Percentiles rank a stretch among this genome's conserved stretches.
These are phyloP conservation scores for Colletotrichum sublineola DNA, from an alignment of 2,329 filamentous ascomycete genomes.

Conservation along the genomic window DNA sequence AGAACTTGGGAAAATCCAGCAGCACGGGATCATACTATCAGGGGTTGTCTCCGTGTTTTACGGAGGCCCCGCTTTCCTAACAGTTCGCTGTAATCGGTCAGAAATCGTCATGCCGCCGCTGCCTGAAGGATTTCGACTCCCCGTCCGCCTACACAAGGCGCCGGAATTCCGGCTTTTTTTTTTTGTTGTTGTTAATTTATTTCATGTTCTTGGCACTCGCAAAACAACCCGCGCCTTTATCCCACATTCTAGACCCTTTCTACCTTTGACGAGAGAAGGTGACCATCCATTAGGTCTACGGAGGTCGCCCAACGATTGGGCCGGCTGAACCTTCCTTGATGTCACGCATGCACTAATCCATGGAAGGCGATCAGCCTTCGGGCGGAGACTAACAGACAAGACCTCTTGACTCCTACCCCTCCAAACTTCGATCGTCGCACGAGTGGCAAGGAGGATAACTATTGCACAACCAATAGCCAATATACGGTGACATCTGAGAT, in stretches of 20 bases:
- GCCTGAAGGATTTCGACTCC: slow-evolving; percentile 23
- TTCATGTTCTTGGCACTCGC: background rate
- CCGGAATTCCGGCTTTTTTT: slow-evolving; percentile 19
- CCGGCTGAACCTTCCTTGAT: slow-evolving; percentile 27
- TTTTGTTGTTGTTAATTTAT: background rate
- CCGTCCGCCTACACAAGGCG: background rate
- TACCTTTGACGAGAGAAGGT: slow-evolving; percentile 12
- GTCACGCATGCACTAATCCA: slow-evolving; percentile 26
- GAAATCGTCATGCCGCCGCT: slow-evolving; percentile 35
- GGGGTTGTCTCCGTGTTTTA: slow-evolving; percentile 30
- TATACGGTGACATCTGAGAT: slow-evolving; percentile 34
- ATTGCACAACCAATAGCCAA: slow-evolving; percentile 37
- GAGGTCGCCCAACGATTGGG: slow-evolving; percentile 29
- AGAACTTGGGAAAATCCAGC: background rate
- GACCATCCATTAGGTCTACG: background rate
- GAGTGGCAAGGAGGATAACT: slow-evolving; percentile 27
- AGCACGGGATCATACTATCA: slow-evolving; percentile 29
- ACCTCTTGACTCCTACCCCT: slow-evolving; percentile 21
- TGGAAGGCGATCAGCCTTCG: slow-evolving; percentile 1
- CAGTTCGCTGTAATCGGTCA: slow-evolving; percentile 24
- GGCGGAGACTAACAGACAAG: slow-evolving; percentile 2
- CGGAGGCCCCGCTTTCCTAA: slow-evolving; percentile 27
- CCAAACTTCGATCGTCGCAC: slow-evolving; percentile 40
- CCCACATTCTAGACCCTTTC: slow-evolving; percentile 25
- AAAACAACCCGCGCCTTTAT: slow-evolving; percentile 12